Base-by-base conservation (phyloP, 2,329 filamentous ascomycete genomes). In the Plectosphaerella cucumerina region DNA sequence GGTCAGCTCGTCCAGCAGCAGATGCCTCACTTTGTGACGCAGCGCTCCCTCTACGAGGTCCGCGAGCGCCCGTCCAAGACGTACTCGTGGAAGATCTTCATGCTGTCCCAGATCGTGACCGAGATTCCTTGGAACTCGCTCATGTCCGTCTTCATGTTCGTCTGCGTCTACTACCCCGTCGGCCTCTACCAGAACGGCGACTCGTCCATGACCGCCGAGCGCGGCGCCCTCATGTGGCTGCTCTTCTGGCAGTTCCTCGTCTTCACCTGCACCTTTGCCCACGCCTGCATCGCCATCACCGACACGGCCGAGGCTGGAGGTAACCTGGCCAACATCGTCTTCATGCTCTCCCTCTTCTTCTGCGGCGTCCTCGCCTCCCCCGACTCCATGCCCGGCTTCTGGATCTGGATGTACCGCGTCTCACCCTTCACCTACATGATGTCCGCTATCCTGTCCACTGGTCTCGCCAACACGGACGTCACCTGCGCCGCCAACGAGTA, bases 351-450 rank as follows among this genome's bases (percentile, higher is more conserved):
- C 22, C 70, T 89, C 22, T 74, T 86, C 55, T 89, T 89, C 75
- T 85, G 82, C 57, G 72, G 68, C 53, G 82, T 90, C 22, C 72
- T 90, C 52, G 82, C 82, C 1, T 65, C 73, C 2, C 84, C 84
- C 0, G 59, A 65, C 0, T 66, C 70, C 1, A 75, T 90, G 42
- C 86, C 86, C 0, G 71, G 78, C 3, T 89, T 89, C 73, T 90
- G 87, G 87, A 82, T 83, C 58, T 87, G 84, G 70, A 84, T 87
- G 80, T 88, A 88, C 66, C 78, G 84, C 35, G 69, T 86, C 41
- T 86, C 81, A 0, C 86, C 87, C 0, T 83, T 66, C 15, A 65
- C 60, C 1, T 66, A 66, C 34, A 44, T 61, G 12, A 52, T 62
- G 5, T 61, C 59, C 1, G 48, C 60, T 3, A 56, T 65, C 17